Evolutionary conservation across 2,329 filamentous ascomycete species (phyloP).

Genomic region (Exophiala xenobiotica): DNA sequence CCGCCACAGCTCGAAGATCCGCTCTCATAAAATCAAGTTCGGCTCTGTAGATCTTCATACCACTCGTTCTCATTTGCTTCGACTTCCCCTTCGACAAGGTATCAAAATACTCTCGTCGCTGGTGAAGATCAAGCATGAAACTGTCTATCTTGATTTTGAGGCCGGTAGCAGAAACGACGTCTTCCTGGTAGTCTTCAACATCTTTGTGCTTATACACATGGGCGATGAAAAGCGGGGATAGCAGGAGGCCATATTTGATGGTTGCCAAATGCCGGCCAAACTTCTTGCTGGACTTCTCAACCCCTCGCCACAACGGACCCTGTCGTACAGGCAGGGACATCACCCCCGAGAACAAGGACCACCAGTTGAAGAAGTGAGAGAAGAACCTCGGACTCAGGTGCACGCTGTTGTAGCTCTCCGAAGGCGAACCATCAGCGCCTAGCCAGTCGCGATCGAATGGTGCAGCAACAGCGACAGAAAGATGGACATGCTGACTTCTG

Average conservation of each 20-base stretch:
- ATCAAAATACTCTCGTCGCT: constrained; percentile 87
- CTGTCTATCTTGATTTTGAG: constrained; percentile 93
- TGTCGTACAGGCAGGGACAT: constrained; percentile 95
- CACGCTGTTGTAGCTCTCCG: constrained; percentile 91
- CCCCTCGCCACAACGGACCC: constrained; percentile 83
- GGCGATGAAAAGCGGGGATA: constrained; percentile 90
- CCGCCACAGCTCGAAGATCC: constrained; percentile 90
- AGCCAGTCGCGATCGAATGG: constrained; percentile 86
- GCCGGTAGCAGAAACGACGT: constrained; percentile 86
- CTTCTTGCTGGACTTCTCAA: constrained; percentile 97
- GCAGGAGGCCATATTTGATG: constrained; percentile 91
- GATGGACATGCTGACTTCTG: constrained; percentile 91
- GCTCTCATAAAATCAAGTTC: constrained; percentile 89
- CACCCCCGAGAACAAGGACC: constrained; percentile 90
- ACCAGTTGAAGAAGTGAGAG: constrained; percentile 97
- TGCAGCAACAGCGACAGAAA: constrained; percentile 87
- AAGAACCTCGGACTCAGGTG: constrained; percentile 95
- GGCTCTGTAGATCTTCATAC: constrained; percentile 93
- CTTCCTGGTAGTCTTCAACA: constrained; percentile 75
- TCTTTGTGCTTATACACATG: constrained; percentile 99
- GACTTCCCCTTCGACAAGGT: constrained; percentile 74
- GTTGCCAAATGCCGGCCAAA: constrained; percentile 96
- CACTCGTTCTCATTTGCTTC: constrained; percentile 77
- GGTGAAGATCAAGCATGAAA: constrained; percentile 95
- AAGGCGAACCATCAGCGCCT: constrained; percentile 69